Conservation (phyloP, 257 asterid species). For the Petrea volubilis region DNA sequence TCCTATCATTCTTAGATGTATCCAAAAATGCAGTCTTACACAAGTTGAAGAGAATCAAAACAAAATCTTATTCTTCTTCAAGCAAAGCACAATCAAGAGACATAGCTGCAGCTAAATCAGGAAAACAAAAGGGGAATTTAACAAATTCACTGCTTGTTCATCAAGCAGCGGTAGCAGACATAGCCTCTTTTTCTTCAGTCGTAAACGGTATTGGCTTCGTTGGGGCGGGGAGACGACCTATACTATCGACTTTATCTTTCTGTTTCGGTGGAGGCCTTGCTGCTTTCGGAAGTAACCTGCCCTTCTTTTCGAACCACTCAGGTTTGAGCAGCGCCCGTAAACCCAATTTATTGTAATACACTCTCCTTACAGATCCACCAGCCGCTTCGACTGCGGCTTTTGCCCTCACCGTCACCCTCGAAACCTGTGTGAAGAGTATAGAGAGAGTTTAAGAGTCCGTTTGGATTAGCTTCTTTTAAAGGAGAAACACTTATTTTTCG, state of each 20-base stretch:
- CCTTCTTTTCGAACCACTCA: slow-evolving; percentile 96
- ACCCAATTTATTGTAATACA: slow-evolving; percentile 85
- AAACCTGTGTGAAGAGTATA: slow-evolving; percentile 49
- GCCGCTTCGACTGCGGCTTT: slow-evolving; percentile 93
- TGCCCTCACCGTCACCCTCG: slow-evolving; percentile 91
- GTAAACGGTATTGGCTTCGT: slow-evolving; percentile 79
- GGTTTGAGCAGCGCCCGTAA: slow-evolving; percentile 83
- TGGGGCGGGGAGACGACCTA: slow-evolving; percentile 93
- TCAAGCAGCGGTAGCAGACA: slow-evolving; percentile 39
- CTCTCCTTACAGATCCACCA: slow-evolving; percentile 91
- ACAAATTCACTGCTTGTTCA: not conserved
- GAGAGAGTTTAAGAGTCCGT: not conserved
- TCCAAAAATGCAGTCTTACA: not conserved
- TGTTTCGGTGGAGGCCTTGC: slow-evolving; percentile 95
- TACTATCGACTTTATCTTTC: slow-evolving; percentile 80
- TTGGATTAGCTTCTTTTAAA: no score
- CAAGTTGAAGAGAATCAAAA: not conserved
- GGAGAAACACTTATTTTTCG: no score
- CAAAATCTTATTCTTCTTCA: not conserved
- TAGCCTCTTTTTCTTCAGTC: slow-evolving; percentile 50
- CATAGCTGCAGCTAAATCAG: not conserved
- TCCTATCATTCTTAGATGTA: not conserved
- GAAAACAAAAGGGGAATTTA: not conserved
- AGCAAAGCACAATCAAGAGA: not conserved
- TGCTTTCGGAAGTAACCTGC: slow-evolving; percentile 82